phyloP scores from a whole-genome alignment of 1,139 yeast species.

The Yamadazyma conglobata region DNA sequence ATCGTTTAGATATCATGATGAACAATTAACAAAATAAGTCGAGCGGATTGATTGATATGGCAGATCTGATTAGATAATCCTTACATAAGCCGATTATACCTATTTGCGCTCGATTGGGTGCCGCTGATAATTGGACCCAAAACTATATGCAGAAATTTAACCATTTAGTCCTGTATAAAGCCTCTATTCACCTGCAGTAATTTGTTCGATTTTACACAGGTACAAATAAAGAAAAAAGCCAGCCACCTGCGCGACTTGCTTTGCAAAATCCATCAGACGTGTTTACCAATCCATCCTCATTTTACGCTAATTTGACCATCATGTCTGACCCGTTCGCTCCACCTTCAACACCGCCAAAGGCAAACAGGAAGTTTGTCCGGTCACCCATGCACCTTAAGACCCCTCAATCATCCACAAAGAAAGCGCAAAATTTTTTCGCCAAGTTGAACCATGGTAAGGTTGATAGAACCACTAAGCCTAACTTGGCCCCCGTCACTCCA shows the following conservation, averaged over 20 bases:
- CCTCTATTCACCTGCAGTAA: no score
- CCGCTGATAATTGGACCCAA: no score
- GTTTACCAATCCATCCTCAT: no score
- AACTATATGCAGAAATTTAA: no score
- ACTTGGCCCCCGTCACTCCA: conserved; percentile 27
- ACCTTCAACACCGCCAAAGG: conserved; percentile 17
- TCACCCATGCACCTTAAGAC: conserved; percentile 9
- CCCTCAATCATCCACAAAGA: conserved; percentile 14
- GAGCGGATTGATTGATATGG: conserved; percentile 3
- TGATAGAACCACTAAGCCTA: background rate
- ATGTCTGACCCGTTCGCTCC: conserved; percentile 11
- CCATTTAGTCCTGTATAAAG: no score
- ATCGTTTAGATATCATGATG: conserved; percentile 36
- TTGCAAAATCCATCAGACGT: no score
- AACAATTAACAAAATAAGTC: background rate
- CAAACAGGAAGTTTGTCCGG: conserved; percentile 5
- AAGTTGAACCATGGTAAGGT: background rate
- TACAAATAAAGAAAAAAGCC: no score
- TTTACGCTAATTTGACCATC: no score
- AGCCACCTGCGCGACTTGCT: conserved; percentile 5
- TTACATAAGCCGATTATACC: no score
- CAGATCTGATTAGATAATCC: no score
- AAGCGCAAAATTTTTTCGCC: conserved; percentile 7
- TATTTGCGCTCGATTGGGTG: no score
- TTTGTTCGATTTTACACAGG: no score